Percentiles rank a stretch among this genome's conserved stretches.
Conservation (phyloP, 345 rosid genomes). For the Dipteronia sinensis region DNA sequence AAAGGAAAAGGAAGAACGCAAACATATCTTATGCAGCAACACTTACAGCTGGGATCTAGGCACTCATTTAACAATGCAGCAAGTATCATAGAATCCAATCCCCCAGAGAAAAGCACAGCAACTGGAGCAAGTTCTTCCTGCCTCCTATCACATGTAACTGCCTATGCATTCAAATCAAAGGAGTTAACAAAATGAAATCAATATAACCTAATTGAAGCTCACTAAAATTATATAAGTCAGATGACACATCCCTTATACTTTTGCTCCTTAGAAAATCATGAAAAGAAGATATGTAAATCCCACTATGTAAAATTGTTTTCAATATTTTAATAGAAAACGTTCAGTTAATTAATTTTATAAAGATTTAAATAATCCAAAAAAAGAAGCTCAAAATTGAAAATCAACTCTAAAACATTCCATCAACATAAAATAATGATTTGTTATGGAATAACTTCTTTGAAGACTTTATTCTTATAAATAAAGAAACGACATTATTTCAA, state of each 20-base stretch:
- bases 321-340: neutral
- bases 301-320: neutral
- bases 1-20: slow-evolving; percentile 8
- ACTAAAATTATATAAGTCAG: neutral
- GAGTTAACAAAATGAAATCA: slow-evolving; percentile 4
- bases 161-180: slow-evolving; percentile 40
- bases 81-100: slow-evolving; percentile 94
- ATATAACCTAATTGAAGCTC: slow-evolving; percentile 9
- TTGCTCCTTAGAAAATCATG: neutral
- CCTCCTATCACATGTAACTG: slow-evolving; percentile 23
- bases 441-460: neutral
- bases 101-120: slow-evolving; percentile 95
- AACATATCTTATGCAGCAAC: slow-evolving; percentile 3
- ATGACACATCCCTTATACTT: neutral
- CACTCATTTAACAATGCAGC: slow-evolving; percentile 83
- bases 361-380: neutral
- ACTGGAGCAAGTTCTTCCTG: slow-evolving; percentile 57
- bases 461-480: neutral
- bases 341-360: neutral
- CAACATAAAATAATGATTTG: neutral
- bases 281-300: neutral
- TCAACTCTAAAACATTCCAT: neutral
- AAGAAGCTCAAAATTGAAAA: neutral
- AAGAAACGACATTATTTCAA: neutral
- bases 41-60: slow-evolving; percentile 70